Evolutionary conservation across 176 grass and related monocot genomes (phyloP).

Genomic region (Rhynchospora tenuis): DNA sequence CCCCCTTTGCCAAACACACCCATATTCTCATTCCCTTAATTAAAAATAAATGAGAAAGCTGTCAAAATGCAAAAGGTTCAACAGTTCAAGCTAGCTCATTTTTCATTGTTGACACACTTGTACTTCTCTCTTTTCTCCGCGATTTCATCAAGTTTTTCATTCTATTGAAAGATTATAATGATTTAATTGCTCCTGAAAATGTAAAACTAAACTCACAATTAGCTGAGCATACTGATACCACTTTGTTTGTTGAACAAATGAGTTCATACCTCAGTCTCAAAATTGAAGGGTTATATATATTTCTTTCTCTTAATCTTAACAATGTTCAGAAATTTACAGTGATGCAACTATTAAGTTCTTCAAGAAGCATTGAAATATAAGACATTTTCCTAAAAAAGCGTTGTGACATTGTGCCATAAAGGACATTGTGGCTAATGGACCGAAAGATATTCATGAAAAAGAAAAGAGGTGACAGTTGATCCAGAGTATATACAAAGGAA

Average conservation of each 20-base stretch:
- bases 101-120: background rate
- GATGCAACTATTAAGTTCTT: background rate
- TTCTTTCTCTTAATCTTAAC: background rate
- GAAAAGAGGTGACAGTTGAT: background rate
- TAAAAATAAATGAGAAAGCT: background rate
- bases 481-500: background rate
- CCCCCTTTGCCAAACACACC: too few species aligned
- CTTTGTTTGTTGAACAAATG: background rate
- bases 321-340: background rate
- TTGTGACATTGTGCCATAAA: background rate
- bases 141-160: background rate
- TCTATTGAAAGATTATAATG: background rate
- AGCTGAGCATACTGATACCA: too few species aligned
- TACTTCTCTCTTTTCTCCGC: background rate
- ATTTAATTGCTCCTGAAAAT: background rate
- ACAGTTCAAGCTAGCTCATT: background rate
- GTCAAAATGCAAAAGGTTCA: background rate
- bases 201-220: background rate
- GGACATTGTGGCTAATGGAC: background rate
- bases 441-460: background rate
- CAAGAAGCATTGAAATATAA: background rate
- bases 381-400: background rate
- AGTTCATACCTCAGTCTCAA: background rate
- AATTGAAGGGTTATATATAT: background rate
- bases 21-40: background rate